Percentiles rank a stretch among this genome's conserved stretches.
These are phyloP conservation scores for Globisporangium echinulatum DNA, from an alignment of 352 stramenopile genomes.

Conservation along the genomic window DNA sequence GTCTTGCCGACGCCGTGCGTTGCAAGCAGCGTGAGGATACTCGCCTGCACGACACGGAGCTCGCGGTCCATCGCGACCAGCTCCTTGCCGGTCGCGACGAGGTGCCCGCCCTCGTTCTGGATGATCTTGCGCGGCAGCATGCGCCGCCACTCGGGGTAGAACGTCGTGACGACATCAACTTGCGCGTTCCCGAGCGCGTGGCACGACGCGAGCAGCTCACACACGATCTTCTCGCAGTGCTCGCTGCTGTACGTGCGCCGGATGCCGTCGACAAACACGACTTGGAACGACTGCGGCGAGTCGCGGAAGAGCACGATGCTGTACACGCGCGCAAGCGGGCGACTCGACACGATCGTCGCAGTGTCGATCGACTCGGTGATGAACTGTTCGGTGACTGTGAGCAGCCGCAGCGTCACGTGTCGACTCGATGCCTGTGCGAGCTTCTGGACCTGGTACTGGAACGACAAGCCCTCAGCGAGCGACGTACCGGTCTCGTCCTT, in stretches of 20 bases:
- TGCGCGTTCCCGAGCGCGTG: conserved; percentile 67
- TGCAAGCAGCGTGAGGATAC: conserved; percentile 52
- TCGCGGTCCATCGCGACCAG: conserved; percentile 59
- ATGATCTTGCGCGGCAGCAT: conserved; percentile 79
- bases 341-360: conserved; percentile 56
- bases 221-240: conserved; percentile 70
- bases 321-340: conserved; percentile 65
- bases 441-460: conserved; percentile 66
- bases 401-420: conserved; percentile 25
- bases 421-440: conserved; percentile 35
- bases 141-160: conserved; percentile 42
- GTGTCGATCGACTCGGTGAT: conserved; percentile 55
- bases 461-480: conserved; percentile 33
- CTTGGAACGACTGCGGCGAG: conserved; percentile 55
- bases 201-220: conserved; percentile 66
- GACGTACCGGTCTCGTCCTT: conserved; percentile 36
- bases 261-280: conserved; percentile 71
- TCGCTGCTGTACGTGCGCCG: conserved; percentile 59
- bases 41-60: conserved; percentile 56
- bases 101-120: conserved; percentile 50
- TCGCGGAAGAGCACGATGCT: conserved; percentile 61
- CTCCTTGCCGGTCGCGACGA: conserved; percentile 28
- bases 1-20: conserved; percentile 60
- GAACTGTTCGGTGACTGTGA: conserved; percentile 66
- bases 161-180: conserved; percentile 45